Percentiles rank a stretch among this genome's conserved stretches.
Evolutionary conservation across 176 grass and related monocot genomes (phyloP).

Genomic region (Aegilops speltoides): DNA sequence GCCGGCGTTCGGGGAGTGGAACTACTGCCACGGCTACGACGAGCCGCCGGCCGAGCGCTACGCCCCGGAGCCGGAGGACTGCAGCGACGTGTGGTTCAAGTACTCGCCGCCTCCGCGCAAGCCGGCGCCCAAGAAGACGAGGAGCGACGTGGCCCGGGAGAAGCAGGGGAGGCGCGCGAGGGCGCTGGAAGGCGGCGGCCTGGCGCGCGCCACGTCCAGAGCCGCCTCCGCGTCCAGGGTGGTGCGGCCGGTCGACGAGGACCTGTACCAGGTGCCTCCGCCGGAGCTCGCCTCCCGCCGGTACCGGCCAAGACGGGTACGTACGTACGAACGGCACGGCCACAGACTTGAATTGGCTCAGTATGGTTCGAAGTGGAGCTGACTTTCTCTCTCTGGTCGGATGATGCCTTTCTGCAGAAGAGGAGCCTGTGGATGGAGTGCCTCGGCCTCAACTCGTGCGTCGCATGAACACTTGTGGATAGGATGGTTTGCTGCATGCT

Average conservation of each 20-base stretch:
- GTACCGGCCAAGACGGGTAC: not conserved
- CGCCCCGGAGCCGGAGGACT: conserved; percentile 18
- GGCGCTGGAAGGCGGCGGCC: not conserved
- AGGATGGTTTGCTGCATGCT: not conserved
- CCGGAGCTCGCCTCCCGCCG: not conserved
- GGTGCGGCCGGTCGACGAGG: conserved; percentile 32
- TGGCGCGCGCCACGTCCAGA: not conserved
- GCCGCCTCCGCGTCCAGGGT: not conserved
- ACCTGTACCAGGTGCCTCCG: conserved; percentile 43
- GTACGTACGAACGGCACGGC: not conserved
- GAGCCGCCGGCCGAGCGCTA: conserved; percentile 2
- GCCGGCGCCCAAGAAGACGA: conserved; percentile 12
- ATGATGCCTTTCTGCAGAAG: conserved; percentile 1
- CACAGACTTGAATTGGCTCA: not conserved
- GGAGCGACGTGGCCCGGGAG: not conserved
- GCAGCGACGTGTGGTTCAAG: conserved; percentile 38
- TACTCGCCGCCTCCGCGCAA: conserved; percentile 26
- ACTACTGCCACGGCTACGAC: conserved; percentile 31
- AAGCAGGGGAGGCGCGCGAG: not conserved
- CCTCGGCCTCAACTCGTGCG: conserved; percentile 32
- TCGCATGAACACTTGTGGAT: not conserved
- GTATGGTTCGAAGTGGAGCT: not conserved
- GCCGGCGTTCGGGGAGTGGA: conserved; percentile 44
- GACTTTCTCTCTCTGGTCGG: not conserved
- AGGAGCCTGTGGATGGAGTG: conserved; percentile 31